Evolutionary conservation across 257 asterid genomes (phyloP).

Genomic region (Forsythia viridissima): DNA sequence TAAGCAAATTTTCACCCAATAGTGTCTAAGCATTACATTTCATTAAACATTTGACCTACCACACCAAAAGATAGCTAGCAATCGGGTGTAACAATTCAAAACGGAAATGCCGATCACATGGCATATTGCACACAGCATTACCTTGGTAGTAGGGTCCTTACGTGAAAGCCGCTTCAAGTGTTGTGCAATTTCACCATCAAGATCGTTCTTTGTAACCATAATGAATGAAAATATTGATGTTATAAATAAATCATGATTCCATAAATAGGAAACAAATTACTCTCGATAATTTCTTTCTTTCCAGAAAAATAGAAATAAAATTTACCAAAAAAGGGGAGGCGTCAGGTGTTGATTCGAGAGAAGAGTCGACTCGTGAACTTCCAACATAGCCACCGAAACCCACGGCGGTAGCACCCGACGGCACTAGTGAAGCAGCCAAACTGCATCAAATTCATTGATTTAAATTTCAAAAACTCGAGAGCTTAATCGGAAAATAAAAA

Average conservation of each 20-base stretch:
- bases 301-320: conserved; percentile 9
- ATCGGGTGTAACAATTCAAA: conserved; percentile 3
- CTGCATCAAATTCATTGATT: conserved; percentile 36
- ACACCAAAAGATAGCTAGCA: neutral
- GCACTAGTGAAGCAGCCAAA: conserved; percentile 88
- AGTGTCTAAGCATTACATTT: neutral
- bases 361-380: conserved; percentile 74
- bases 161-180: conserved; percentile 94
- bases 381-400: conserved; percentile 98
- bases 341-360: conserved; percentile 58
- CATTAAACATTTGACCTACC: neutral
- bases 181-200: conserved; percentile 84
- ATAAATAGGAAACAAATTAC: conserved; percentile 10
- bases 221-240: conserved; percentile 5
- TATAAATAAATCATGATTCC: neutral
- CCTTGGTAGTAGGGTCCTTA: conserved; percentile 95
- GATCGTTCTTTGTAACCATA: conserved; percentile 45
- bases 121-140: conserved; percentile 27
- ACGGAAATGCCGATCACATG: conserved; percentile 1
- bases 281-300: neutral
- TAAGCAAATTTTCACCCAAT: neutral
- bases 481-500: neutral
- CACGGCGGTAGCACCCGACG: conserved; percentile 64
- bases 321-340: conserved; percentile 56
- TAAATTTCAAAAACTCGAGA: neutral